Evolutionary conservation across 208 protist genomes (phyloP).

Genomic region (Acanthamoeba divionensis): DNA sequence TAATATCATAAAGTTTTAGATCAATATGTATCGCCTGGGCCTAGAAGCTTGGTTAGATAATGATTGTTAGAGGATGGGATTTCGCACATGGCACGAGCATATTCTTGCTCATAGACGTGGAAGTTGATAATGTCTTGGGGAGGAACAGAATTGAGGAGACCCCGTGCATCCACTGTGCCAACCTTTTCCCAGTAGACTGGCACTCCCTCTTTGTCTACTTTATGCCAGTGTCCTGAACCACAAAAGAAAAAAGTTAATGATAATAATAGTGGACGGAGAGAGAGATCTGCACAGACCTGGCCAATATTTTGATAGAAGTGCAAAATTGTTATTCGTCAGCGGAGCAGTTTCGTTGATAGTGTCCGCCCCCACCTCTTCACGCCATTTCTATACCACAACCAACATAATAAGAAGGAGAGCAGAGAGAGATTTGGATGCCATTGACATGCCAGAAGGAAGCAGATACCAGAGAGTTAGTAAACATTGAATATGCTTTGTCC

Average conservation of each 20-base stretch:
- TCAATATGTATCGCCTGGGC: background rate
- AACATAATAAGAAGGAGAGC: background rate
- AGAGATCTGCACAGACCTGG: background rate
- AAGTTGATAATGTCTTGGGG: background rate
- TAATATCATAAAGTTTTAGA: background rate
- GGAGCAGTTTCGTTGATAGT: constrained; percentile 7
- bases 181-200: constrained; percentile 16
- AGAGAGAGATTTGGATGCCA: too few species aligned
- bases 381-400: background rate
- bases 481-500: constrained; percentile 48
- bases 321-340: constrained; percentile 1
- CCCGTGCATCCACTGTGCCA: constrained; percentile 5
- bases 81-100: background rate
- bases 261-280: background rate
- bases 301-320: background rate
- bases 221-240: background rate
- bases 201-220: background rate
- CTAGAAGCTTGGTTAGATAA: background rate
- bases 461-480: constrained; percentile 32
- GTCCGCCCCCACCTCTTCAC: background rate
- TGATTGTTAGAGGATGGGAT: background rate
- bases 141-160: background rate
- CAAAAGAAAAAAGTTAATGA: background rate
- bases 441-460: background rate
- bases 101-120: constrained; percentile 34